phyloP scores from a whole-genome alignment of 352 stramenopile genomes.

The Globisporangium spinosum region DNA sequence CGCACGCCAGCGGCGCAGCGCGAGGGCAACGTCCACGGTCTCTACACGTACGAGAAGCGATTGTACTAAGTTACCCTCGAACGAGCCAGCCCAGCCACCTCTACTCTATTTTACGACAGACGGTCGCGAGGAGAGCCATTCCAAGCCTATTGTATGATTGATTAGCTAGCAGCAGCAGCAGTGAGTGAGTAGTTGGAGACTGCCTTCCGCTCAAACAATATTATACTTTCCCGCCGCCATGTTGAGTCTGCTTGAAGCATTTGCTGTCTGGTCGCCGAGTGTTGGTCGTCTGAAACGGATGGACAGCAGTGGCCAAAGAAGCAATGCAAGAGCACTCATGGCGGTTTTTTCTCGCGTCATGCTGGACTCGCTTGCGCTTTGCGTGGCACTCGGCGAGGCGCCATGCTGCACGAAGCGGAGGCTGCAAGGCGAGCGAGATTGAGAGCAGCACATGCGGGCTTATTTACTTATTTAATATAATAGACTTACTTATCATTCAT shows the following conservation, averaged over 20 bases:
- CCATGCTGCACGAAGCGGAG: slow-evolving; percentile 1
- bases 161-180: not conserved
- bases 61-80: slow-evolving; percentile 52
- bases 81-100: not conserved
- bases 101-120: slow-evolving; percentile 11
- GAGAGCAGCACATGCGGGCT: not conserved
- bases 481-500: not conserved
- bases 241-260: slow-evolving; percentile 1
- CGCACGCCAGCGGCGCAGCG: slow-evolving; percentile 98
- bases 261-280: not conserved
- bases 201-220: slow-evolving; percentile 7
- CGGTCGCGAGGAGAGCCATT: not conserved
- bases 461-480: not conserved
- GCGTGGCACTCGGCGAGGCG: not conserved
- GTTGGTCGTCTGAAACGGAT: slow-evolving; percentile 5
- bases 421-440: not conserved
- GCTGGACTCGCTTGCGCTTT: not conserved
- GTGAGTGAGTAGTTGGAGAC: not conserved
- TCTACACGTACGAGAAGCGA: slow-evolving; percentile 97
- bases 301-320: not conserved
- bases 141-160: slow-evolving; percentile 2
- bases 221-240: slow-evolving; percentile 14
- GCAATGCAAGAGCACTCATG: slow-evolving; percentile 12
- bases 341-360: slow-evolving; percentile 9
- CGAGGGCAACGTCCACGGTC: slow-evolving; percentile 97